These are phyloP conservation scores for Cercophora samala DNA, from an alignment of 495 filamentous ascomycete genomes.

Conservation along the genomic window DNA sequence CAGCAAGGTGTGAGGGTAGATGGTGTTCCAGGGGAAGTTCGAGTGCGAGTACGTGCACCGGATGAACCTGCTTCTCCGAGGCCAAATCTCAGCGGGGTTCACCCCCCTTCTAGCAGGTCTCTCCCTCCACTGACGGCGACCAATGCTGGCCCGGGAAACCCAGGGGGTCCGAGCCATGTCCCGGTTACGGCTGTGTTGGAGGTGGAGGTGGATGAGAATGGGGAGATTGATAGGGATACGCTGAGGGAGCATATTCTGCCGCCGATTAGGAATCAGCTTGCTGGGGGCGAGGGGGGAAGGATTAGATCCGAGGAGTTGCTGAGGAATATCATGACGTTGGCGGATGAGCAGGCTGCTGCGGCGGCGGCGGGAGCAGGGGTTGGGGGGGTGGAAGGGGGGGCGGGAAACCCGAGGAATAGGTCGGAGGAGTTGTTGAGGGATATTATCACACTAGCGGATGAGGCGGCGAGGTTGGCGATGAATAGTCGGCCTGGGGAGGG, in stretches of 20 bases:
- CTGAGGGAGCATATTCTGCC: constrained; percentile 21
- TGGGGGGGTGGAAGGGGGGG: no score
- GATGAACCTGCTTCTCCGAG: constrained; percentile 10
- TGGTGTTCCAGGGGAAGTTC: constrained; percentile 45
- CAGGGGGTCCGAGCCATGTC: not conserved
- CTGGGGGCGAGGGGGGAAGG: not conserved
- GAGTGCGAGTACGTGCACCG: constrained; percentile 37
- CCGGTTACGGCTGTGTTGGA: not conserved
- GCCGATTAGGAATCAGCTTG: constrained; percentile 19
- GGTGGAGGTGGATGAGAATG: not conserved
- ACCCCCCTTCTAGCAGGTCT: not conserved
- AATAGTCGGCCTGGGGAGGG: constrained; percentile 8
- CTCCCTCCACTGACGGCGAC: constrained; percentile 8
- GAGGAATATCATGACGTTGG: not conserved
- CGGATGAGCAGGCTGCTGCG: not conserved
- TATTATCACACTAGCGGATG: constrained; percentile 41
- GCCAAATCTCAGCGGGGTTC: not conserved
- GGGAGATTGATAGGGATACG: not conserved
- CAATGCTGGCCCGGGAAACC: not conserved
- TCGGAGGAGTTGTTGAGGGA: constrained; percentile 43
- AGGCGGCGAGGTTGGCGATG: constrained; percentile 34
- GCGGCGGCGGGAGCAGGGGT: not conserved
- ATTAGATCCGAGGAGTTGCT: not conserved
- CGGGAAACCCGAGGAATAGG: constrained; percentile 23
- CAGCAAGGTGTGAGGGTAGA: constrained; percentile 35